Evolutionary conservation across 139 green algal genomes (phyloP).

Genomic region (Chara braunii): DNA sequence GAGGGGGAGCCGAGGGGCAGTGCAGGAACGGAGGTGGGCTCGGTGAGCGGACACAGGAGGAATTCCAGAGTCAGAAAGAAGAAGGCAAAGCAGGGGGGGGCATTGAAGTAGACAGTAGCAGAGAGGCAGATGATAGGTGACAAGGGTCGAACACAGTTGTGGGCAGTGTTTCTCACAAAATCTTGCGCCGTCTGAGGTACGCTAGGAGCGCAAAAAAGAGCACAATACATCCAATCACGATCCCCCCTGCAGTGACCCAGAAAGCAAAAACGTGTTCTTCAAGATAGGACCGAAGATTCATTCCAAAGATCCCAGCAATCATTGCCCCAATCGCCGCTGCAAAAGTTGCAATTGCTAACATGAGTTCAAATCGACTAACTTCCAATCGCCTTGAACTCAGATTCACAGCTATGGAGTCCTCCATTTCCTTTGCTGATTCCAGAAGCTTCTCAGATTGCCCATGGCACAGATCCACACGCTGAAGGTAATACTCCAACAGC

Average conservation of each 20-base stretch:
- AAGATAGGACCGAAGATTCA: slow-evolving; percentile 47
- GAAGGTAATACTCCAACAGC: slow-evolving; percentile 54
- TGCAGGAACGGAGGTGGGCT: too few species aligned
- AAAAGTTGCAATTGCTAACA: slow-evolving; percentile 48
- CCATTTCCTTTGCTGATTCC: slow-evolving; percentile 45
- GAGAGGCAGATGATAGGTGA: too few species aligned
- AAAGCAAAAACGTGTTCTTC: slow-evolving; percentile 39
- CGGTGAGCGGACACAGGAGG: too few species aligned
- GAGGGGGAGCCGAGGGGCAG: too few species aligned
- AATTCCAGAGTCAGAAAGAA: too few species aligned
- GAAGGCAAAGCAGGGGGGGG: too few species aligned
- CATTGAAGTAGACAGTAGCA: too few species aligned
- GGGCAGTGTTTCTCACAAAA: slow-evolving; percentile 28
- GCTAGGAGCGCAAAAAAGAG: slow-evolving; percentile 21
- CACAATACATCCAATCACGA: slow-evolving; percentile 22
- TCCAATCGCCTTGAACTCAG: slow-evolving; percentile 43
- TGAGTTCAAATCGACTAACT: slow-evolving; percentile 50
- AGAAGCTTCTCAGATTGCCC: slow-evolving; percentile 41
- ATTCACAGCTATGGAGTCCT: slow-evolving; percentile 44
- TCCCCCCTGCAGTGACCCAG: slow-evolving; percentile 22
- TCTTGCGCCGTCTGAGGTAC: slow-evolving; percentile 25
- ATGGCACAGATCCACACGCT: slow-evolving; percentile 33
- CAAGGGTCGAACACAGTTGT: too few species aligned
- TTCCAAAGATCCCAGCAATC: slow-evolving; percentile 51
- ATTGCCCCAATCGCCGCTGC: slow-evolving; percentile 44